Conservation (phyloP, 768 basidiomycete species). For the Trichaptum fuscoviolaceum region DNA sequence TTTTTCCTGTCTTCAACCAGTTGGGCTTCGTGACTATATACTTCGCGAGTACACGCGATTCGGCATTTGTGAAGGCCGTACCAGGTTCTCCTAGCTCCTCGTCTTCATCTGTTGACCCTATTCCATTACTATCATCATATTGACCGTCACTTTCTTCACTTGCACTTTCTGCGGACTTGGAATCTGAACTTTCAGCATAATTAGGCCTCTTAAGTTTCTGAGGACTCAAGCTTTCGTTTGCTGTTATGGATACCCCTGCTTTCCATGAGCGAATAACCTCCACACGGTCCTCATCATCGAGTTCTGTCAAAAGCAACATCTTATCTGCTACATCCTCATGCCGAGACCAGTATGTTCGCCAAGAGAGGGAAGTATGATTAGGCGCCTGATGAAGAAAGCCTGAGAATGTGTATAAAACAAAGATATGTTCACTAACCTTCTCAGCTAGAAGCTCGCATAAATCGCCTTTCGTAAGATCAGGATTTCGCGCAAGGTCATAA, state of each 20-base stretch:
- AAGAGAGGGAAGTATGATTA: conserved; percentile 57
- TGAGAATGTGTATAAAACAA: conserved; percentile 3
- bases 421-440: conserved; percentile 37
- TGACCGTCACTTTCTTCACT: background rate
- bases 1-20: conserved; percentile 38
- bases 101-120: conserved; percentile 25
- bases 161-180: conserved; percentile 6
- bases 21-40: conserved; percentile 46
- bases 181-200: conserved; percentile 3
- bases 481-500: conserved; percentile 54
- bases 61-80: conserved; percentile 51
- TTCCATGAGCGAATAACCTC: background rate
- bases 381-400: conserved; percentile 41
- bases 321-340: conserved; percentile 65
- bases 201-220: background rate
- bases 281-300: background rate
- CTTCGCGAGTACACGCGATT: conserved; percentile 53
- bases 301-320: conserved; percentile 25
- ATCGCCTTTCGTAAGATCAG: conserved; percentile 46
- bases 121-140: conserved; percentile 11
- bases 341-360: conserved; percentile 63
- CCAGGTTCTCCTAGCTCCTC: conserved; percentile 52
- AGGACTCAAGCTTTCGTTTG: background rate
- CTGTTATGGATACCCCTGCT: background rate
- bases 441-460: conserved; percentile 49